phyloP scores from a whole-genome alignment of 2,329 filamentous ascomycete genomes.

The Dryadomyces quercus-mongolicae region DNA sequence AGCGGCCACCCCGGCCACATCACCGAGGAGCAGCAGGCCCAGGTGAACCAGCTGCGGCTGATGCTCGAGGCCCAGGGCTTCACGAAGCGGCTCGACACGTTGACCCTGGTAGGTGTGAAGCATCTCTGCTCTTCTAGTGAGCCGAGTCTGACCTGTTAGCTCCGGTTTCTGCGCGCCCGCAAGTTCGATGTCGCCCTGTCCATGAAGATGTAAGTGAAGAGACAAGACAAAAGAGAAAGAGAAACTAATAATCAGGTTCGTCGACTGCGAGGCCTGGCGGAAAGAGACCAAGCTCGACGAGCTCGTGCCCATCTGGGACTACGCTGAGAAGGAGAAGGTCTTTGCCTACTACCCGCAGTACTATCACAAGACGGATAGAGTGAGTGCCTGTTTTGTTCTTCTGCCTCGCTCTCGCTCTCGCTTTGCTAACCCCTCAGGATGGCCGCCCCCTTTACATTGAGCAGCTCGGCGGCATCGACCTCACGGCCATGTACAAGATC shows the following conservation, averaged over 20 bases:
- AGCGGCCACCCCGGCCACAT: slow-evolving; percentile 81
- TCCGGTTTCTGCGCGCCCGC: slow-evolving; percentile 84
- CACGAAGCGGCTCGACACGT: slow-evolving; percentile 76
- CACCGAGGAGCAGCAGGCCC: slow-evolving; percentile 75
- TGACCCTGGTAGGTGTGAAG: slow-evolving; percentile 60
- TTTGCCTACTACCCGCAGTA: slow-evolving; percentile 94
- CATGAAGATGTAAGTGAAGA: slow-evolving; percentile 67
- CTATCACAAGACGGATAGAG: slow-evolving; percentile 94
- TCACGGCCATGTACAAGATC: slow-evolving; percentile 84
- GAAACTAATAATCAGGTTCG: slow-evolving; percentile 51
- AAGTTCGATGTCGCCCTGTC: slow-evolving; percentile 82
- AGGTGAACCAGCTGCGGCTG: slow-evolving; percentile 73
- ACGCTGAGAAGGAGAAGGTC: slow-evolving; percentile 71
- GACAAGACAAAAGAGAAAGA: background rate
- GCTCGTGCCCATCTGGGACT: slow-evolving; percentile 69
- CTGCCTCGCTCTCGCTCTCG: background rate
- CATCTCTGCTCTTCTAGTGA: background rate
- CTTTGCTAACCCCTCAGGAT: slow-evolving; percentile 45
- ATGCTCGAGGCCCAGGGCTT: slow-evolving; percentile 75
- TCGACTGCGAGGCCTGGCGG: slow-evolving; percentile 85
- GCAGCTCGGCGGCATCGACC: slow-evolving; percentile 84
- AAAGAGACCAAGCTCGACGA: slow-evolving; percentile 76
- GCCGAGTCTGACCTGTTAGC: slow-evolving; percentile 27
- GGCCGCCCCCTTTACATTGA: slow-evolving; percentile 96
- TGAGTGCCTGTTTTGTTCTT: slow-evolving; percentile 18